These are phyloP conservation scores for Aspergillus carlsbadensis DNA, from an alignment of 495 filamentous ascomycete species.

Conservation along the genomic window DNA sequence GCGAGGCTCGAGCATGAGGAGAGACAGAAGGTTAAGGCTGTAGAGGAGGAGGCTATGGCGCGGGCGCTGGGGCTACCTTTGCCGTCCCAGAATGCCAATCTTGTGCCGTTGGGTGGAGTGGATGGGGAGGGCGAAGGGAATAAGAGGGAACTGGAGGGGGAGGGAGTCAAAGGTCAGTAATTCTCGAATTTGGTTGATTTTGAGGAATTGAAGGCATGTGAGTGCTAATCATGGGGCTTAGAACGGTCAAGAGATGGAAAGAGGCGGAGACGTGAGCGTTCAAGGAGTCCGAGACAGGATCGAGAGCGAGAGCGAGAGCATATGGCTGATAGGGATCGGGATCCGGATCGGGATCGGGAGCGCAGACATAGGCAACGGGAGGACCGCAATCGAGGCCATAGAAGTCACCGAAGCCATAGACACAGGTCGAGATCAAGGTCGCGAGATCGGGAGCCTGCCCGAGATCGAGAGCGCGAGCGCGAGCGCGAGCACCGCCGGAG, in stretches of 20 bases:
- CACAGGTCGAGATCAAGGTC: slow-evolving; percentile 37
- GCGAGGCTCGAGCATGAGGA: slow-evolving; percentile 67
- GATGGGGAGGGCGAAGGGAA: slow-evolving; percentile 33
- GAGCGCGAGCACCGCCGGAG: slow-evolving; percentile 23
- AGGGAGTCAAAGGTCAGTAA: slow-evolving; percentile 17
- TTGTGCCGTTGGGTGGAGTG: slow-evolving; percentile 40
- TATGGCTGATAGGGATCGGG: slow-evolving; percentile 34
- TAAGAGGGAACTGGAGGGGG: slow-evolving; percentile 33
- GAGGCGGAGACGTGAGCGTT: slow-evolving; percentile 31
- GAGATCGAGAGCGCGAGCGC: slow-evolving; percentile 19
- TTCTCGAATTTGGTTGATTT: no score
- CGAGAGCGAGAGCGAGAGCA: slow-evolving; percentile 24
- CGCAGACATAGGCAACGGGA: slow-evolving; percentile 36
- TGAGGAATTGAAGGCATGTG: no score
- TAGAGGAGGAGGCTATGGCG: slow-evolving; percentile 86
- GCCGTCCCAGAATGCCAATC: slow-evolving; percentile 48
- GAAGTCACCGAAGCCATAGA: slow-evolving; percentile 35
- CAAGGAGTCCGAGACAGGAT: slow-evolving; percentile 33
- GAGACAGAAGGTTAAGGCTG: slow-evolving; percentile 79
- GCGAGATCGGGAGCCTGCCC: slow-evolving; percentile 15
- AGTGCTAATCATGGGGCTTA: slow-evolving; percentile 5
- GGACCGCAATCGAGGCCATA: slow-evolving; percentile 33
- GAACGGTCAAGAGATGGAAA: slow-evolving; percentile 21
- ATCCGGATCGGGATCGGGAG: slow-evolving; percentile 40
- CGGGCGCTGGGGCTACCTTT: slow-evolving; percentile 77